Percentiles rank a stretch among this genome's conserved stretches.
Evolutionary conservation across 2,329 filamentous ascomycete species (phyloP).

Genomic region (Cladophialophora carrionii): DNA sequence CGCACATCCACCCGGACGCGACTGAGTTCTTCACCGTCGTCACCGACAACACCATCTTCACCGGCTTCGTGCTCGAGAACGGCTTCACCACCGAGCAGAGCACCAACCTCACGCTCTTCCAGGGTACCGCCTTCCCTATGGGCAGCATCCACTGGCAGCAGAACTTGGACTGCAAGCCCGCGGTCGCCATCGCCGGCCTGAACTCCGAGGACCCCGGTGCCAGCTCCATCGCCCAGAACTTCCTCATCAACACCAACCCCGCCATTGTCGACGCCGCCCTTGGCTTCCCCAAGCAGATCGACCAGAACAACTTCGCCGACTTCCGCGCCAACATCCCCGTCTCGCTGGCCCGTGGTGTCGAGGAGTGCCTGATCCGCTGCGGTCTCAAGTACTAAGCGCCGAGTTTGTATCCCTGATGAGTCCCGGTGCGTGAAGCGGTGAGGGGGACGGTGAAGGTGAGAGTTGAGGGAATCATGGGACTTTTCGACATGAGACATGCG

Average conservation of each 20-base stretch:
- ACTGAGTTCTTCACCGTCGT: slow-evolving; percentile 55
- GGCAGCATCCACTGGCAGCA: slow-evolving; percentile 56
- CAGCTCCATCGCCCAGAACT: slow-evolving; percentile 53
- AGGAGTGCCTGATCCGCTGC: slow-evolving; percentile 37
- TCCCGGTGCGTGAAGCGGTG: not conserved
- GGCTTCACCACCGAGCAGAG: slow-evolving; percentile 48
- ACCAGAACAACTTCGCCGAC: slow-evolving; percentile 35
- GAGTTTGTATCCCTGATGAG: not conserved
- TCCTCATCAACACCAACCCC: slow-evolving; percentile 51
- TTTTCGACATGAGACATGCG: not conserved
- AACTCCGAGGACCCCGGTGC: slow-evolving; percentile 49
- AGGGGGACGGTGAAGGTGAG: not conserved
- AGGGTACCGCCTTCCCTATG: slow-evolving; percentile 54
- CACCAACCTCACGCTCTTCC: slow-evolving; percentile 47
- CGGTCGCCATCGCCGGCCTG: slow-evolving; percentile 50
- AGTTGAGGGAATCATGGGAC: no score
- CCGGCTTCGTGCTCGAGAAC: slow-evolving; percentile 55
- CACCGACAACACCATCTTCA: slow-evolving; percentile 46
- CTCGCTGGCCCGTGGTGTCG: slow-evolving; percentile 32
- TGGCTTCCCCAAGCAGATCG: slow-evolving; percentile 38
- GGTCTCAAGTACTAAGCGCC: slow-evolving; percentile 31
- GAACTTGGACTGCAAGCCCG: slow-evolving; percentile 52
- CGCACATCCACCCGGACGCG: slow-evolving; percentile 55
- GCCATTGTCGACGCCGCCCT: slow-evolving; percentile 52
- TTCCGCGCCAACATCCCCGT: slow-evolving; percentile 36